Base-by-base conservation (phyloP, 352 stramenopile species). In the Halophytophthora batemanensis region DNA sequence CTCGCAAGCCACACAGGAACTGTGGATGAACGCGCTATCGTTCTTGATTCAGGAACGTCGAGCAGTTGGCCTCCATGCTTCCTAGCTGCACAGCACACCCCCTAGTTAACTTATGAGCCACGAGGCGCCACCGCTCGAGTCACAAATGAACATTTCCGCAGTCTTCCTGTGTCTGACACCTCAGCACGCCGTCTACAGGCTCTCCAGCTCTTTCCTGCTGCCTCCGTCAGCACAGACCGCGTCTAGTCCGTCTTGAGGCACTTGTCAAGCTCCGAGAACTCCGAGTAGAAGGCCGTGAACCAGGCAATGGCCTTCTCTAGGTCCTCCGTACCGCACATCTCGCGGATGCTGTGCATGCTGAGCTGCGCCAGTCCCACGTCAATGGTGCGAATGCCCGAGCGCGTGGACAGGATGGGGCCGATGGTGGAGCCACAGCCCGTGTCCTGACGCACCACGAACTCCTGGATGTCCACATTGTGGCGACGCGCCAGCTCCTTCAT, bases 361-460 rank as follows among this genome's bases (percentile, higher is more conserved):
- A 99, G 69, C 69, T 99, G 96, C 36, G 96, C 90, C 31, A 97
- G 89, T 25, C 97, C 97, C 40, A 98, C 84, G 69, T 99, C 96
- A 50, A 99, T 96, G 13, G 96, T 97, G 50, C 93, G 79, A 46
- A 99, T 98, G 33, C 97, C 96, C 22, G 95, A 98, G 47, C 82
- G 77, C 1, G 95, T 88, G 42, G 88, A 90, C n/a, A 99, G 82
- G 34, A 98, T 96, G 3, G 96, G 96, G 21, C 96, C 97, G 64
- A 99, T 99, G 4, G 96, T 99, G 41, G 78, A 98, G 36, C 96
- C 96, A 44, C 97, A 99, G 37, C 71, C 82, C 57, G 90, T 98
- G 65, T 99, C 96, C 63, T 98, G 92, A 53, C 93, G 82, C n/a
- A 98, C 87, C 14, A 98, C 93, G 61, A 99, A 98, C 69, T 98